A percentile compares a stretch with the other conserved stretches of the same genome.
phyloP scores from a whole-genome alignment of 1,139 yeast genomes.

The Pichia sp. region DNA sequence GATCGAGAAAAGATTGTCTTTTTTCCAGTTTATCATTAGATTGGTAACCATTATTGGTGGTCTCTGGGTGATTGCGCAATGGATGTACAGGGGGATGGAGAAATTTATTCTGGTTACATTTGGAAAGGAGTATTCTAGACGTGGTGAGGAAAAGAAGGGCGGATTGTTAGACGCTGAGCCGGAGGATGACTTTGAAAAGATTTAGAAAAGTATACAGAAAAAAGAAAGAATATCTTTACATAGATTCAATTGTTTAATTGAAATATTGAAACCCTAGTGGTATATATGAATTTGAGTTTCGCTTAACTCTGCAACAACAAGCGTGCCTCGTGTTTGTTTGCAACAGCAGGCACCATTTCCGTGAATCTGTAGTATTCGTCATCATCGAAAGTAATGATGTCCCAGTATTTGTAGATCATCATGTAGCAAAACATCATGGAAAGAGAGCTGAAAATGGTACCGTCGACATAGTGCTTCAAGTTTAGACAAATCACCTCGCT shows the following conservation, averaged over 20 bases:
- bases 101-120: constrained; percentile 40
- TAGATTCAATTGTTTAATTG: background rate
- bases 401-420: constrained; percentile 98
- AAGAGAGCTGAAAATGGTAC: constrained; percentile 76
- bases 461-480: constrained; percentile 84
- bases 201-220: constrained; percentile 10
- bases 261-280: background rate
- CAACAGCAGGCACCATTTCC: constrained; percentile 28
- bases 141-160: constrained; percentile 50
- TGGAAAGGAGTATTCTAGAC: constrained; percentile 48
- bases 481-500: constrained; percentile 62
- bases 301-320: constrained; percentile 11
- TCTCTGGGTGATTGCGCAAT: constrained; percentile 48
- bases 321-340: constrained; percentile 22
- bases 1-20: constrained; percentile 68
- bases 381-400: constrained; percentile 92
- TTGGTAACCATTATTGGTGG: constrained; percentile 81
- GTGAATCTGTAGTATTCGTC: constrained; percentile 65
- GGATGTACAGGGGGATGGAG: constrained; percentile 43
- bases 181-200: constrained; percentile 27
- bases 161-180: constrained; percentile 26
- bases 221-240: background rate
- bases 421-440: constrained; percentile 77
- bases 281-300: background rate
- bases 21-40: constrained; percentile 71